A percentile compares a stretch with the other conserved stretches of the same genome.
Evolutionary conservation across 2,329 filamentous ascomycete species (phyloP).

Genomic region (Cyphellophora europaea): DNA sequence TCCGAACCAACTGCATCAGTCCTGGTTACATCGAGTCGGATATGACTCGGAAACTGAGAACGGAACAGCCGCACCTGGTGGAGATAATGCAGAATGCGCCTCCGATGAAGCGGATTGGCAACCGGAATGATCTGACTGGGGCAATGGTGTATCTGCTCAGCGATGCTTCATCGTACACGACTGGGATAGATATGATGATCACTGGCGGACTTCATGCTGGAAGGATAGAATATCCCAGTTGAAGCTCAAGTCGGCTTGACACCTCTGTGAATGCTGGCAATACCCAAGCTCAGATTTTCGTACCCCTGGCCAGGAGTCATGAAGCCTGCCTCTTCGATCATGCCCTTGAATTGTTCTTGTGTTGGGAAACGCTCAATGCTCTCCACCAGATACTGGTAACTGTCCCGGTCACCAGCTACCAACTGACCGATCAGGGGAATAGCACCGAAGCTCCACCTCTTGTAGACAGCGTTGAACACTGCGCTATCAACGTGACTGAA

Average conservation of each 20-base stretch:
- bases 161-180: conserved; percentile 31
- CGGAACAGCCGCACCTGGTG: conserved; percentile 20
- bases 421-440: conserved; percentile 94
- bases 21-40: conserved; percentile 30
- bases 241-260: conserved; percentile 56
- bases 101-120: conserved; percentile 30
- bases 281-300: conserved; percentile 83
- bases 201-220: conserved; percentile 29
- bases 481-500: conserved; percentile 78
- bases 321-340: conserved; percentile 65
- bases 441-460: conserved; percentile 88
- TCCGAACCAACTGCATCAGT: conserved; percentile 38
- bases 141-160: conserved; percentile 31
- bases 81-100: conserved; percentile 29
- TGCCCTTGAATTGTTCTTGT: conserved; percentile 72
- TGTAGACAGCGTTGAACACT: conserved; percentile 77
- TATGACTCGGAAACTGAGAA: conserved; percentile 24
- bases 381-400: conserved; percentile 97
- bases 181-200: conserved; percentile 25
- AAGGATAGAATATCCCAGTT: conserved; percentile 3
- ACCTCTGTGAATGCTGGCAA: conserved; percentile 93
- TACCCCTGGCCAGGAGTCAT: conserved; percentile 71
- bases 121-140: conserved; percentile 29
- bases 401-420: conserved; percentile 86
- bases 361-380: conserved; percentile 90